A percentile compares a stretch with the other conserved stretches of the same genome.
phyloP scores from a whole-genome alignment of 352 stramenopile genomes.

The Blastocystis sp. region DNA sequence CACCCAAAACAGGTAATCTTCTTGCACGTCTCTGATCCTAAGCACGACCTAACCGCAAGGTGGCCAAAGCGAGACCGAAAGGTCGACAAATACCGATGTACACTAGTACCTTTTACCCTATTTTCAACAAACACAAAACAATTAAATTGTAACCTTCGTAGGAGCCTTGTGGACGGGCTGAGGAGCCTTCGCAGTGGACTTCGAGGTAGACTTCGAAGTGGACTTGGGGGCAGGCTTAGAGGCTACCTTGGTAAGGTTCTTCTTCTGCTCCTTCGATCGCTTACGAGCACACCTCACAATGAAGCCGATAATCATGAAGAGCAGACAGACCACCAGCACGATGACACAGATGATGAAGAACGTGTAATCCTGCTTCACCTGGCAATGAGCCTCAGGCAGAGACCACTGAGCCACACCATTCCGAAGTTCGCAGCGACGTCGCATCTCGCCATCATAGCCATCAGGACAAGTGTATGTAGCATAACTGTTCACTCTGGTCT shows the following conservation, averaged over 20 bases:
- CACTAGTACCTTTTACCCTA: constrained; percentile 9
- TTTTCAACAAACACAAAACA: constrained; percentile 29
- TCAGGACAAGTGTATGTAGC: not conserved
- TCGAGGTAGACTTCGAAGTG: not conserved
- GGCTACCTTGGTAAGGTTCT: not conserved
- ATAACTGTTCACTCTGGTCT: not conserved
- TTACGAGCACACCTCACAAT: not conserved
- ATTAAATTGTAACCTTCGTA: constrained; percentile 47
- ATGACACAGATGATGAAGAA: constrained; percentile 2
- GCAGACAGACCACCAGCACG: constrained; percentile 28
- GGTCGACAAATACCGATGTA: not conserved
- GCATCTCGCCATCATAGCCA: constrained; percentile 12
- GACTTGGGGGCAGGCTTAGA: not conserved
- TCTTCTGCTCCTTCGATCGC: not conserved
- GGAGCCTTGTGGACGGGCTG: not conserved
- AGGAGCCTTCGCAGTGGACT: not conserved
- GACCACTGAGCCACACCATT: not conserved
- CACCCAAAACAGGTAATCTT: not conserved
- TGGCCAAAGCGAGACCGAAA: constrained; percentile 28
- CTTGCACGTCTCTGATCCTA: not conserved
- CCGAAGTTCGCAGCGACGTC: not conserved
- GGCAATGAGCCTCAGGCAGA: constrained; percentile 2
- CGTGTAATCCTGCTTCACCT: constrained; percentile 26
- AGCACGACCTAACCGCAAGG: not conserved
- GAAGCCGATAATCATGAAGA: not conserved